A percentile compares a stretch with the other conserved stretches of the same genome.
These are phyloP conservation scores for Candida tammaniensis DNA, from an alignment of 805 yeast genomes.

Conservation along the genomic window DNA sequence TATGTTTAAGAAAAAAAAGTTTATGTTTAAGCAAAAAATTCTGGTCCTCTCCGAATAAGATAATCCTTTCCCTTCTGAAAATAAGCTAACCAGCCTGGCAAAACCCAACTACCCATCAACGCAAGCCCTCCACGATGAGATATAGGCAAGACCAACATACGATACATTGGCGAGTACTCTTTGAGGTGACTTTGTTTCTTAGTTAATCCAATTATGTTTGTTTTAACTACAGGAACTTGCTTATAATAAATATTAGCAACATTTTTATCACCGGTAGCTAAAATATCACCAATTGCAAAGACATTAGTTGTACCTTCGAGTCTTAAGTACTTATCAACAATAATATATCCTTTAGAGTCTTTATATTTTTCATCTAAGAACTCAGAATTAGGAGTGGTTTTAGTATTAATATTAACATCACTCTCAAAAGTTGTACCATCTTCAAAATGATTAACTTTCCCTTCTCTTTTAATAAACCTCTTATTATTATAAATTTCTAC, in stretches of 20 bases:
- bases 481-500: constrained; percentile 15
- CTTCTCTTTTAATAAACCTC: neutral
- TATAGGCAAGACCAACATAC: neutral
- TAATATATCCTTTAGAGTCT: constrained; percentile 24
- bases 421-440: constrained; percentile 17
- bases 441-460: constrained; percentile 8
- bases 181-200: neutral
- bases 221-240: constrained; percentile 16
- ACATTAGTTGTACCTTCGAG: constrained; percentile 25
- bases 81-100: constrained; percentile 6
- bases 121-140: constrained; percentile 6
- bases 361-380: constrained; percentile 20
- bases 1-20: too few species aligned
- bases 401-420: constrained; percentile 27
- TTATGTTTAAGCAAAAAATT: too few species aligned
- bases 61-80: constrained; percentile 6
- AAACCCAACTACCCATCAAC: neutral
- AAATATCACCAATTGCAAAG: constrained; percentile 33
- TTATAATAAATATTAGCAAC: constrained; percentile 23
- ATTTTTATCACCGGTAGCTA: constrained; percentile 19
- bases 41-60: neutral
- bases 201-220: neutral
- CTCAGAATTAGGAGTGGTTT: constrained; percentile 26
- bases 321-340: constrained; percentile 22
- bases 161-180: neutral